phyloP scores from a whole-genome alignment of 2,329 filamentous ascomycete genomes.

The Fusarium chuoi region DNA sequence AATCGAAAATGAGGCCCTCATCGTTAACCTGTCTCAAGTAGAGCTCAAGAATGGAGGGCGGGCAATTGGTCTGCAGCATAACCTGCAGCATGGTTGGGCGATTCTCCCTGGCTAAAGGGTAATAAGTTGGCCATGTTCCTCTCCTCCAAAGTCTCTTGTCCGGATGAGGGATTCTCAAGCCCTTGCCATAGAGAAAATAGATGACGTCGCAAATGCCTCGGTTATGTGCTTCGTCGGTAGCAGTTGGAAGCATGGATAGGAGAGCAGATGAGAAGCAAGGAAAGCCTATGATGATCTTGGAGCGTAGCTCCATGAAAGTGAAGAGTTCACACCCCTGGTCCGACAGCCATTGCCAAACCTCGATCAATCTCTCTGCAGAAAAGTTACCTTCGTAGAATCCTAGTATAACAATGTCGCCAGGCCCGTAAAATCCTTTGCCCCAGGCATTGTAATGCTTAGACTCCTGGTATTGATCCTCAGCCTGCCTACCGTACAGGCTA shows the following conservation, averaged over 20 bases:
- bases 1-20: background rate
- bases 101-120: background rate
- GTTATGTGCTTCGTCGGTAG: background rate
- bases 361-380: background rate
- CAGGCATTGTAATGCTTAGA: background rate
- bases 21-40: background rate
- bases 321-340: background rate
- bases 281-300: background rate
- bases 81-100: background rate
- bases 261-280: background rate
- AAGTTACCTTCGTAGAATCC: background rate
- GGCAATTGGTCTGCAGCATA: background rate
- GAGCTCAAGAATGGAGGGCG: background rate
- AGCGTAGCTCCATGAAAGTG: background rate
- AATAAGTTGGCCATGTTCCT: background rate
- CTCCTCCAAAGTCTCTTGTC: background rate
- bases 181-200: background rate
- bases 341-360: background rate
- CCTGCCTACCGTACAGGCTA: no score
- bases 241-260: background rate
- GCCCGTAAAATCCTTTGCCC: background rate
- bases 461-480: background rate
- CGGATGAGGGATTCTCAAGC: background rate
- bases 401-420: background rate
- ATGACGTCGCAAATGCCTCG: background rate